Evolutionary conservation across 2,329 filamentous ascomycete genomes (phyloP).

Genomic region (Pseudocercospora fuligena): DNA sequence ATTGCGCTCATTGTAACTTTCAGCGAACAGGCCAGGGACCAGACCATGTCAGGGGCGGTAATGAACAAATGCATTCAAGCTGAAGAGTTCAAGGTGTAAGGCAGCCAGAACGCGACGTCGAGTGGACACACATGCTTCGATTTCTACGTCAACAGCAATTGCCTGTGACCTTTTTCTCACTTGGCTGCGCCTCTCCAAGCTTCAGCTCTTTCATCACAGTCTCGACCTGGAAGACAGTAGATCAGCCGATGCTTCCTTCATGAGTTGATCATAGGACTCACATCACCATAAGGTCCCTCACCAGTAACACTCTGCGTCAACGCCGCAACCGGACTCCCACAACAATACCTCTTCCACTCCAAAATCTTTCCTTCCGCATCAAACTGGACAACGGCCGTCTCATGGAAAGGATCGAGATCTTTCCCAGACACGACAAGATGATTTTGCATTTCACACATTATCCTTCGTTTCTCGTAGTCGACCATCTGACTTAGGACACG

Average conservation of each 20-base stretch:
- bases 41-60: neutral
- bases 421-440: neutral
- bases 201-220: neutral
- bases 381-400: neutral
- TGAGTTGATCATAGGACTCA: neutral
- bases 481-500: neutral
- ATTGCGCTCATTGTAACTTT: neutral
- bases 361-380: neutral
- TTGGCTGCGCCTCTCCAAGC: neutral
- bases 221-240: neutral
- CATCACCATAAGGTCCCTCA: neutral
- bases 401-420: neutral
- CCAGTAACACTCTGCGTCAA: neutral
- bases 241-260: neutral
- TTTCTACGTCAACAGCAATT: no score
- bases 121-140: neutral
- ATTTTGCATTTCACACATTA: neutral
- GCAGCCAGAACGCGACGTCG: neutral
- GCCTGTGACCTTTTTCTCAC: no score
- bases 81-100: neutral
- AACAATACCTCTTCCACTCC: neutral
- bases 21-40: neutral
- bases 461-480: neutral
- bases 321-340: neutral
- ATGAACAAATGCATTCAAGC: neutral